Evolutionary conservation across 257 asterid genomes (phyloP), one percentile per base, ranked within the genome.

Genomic region (Euphrasia confusa): DNA sequence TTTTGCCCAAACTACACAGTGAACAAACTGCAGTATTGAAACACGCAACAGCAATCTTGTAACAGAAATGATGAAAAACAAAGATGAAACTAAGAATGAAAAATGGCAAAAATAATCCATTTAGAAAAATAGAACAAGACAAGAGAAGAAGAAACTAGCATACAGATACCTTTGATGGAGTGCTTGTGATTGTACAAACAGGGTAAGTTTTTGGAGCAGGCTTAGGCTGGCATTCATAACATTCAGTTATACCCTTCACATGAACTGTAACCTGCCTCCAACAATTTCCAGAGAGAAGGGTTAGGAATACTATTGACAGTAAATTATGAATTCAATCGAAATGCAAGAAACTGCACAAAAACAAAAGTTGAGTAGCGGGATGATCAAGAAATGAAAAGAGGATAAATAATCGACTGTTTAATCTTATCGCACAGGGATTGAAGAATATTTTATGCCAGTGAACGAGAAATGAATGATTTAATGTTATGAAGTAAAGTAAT

Each of bases 131-230:
- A 21, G 24, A 21, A 0, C 28, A 35, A 35, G 10, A 35, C 8
- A 7, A 35, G 14, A 26, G 12, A 47, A 42, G 13, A 60, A 44
- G 3, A 63, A 35, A 26, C 52, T 28, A 33, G 52, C 32, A 70
- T 7, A 45, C 35, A 71, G 28, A 33, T 71, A 93, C 99, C 99
- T 93, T 87, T 55, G 99, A 87, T 64, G 99, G 99, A 54, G 99
- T 93, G 74, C 92, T 93, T 58, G 99, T 89, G 60, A 93, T 93
- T 7, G 99, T 93, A 68, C 99, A 93, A 48, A 93, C 97, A 14
- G 99, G 99, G 73, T 93, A 93, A 69, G 96, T 89, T 78, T 93
- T 93, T 5, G 99, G 99, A 71, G 99, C 89, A 63, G 94, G 99
- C 75, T 93, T 93, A 54, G 97, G 86, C 78, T 93, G 94, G 79